Evolutionary conservation across 805 yeast species (phyloP).

Genomic region (Kodamaea nitidulidarum): DNA sequence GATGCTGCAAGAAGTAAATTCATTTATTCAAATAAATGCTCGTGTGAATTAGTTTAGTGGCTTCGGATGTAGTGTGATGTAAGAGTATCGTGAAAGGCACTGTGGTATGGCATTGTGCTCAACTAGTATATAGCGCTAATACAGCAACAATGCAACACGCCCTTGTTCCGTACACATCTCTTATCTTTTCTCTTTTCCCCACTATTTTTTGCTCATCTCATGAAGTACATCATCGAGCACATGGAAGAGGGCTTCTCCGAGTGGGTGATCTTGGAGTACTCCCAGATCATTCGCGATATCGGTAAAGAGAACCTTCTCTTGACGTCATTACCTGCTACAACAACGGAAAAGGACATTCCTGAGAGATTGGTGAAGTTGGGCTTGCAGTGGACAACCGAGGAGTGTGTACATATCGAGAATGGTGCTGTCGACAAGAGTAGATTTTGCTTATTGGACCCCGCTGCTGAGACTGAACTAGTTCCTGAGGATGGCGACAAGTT

Average conservation of each 20-base stretch:
- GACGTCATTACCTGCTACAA: conserved; percentile 67
- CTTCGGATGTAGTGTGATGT: too few species aligned
- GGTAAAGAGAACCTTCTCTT: conserved; percentile 72
- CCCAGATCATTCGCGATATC: conserved; percentile 76
- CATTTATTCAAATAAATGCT: background rate
- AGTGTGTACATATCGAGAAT: conserved; percentile 52
- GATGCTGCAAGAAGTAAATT: conserved; percentile 13
- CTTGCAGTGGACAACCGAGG: conserved; percentile 78
- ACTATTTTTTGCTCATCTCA: conserved; percentile 19
- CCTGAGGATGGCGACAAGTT: conserved; percentile 66
- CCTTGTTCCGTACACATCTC: background rate
- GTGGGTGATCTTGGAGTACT: conserved; percentile 89
- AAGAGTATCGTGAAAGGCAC: too few species aligned
- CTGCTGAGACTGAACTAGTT: conserved; percentile 66
- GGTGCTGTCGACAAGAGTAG: conserved; percentile 41
- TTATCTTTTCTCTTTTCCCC: background rate
- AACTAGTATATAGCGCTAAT: too few species aligned
- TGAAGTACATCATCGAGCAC: conserved; percentile 94
- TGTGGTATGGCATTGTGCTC: too few species aligned
- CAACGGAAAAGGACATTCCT: conserved; percentile 66
- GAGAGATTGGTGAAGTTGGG: conserved; percentile 53
- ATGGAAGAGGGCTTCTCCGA: conserved; percentile 97
- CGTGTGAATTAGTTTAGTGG: background rate
- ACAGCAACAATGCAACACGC: too few species aligned
- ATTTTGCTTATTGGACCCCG: conserved; percentile 86